phyloP scores from a whole-genome alignment of 305 asterid species.

The Fraxinus paxiana region DNA sequence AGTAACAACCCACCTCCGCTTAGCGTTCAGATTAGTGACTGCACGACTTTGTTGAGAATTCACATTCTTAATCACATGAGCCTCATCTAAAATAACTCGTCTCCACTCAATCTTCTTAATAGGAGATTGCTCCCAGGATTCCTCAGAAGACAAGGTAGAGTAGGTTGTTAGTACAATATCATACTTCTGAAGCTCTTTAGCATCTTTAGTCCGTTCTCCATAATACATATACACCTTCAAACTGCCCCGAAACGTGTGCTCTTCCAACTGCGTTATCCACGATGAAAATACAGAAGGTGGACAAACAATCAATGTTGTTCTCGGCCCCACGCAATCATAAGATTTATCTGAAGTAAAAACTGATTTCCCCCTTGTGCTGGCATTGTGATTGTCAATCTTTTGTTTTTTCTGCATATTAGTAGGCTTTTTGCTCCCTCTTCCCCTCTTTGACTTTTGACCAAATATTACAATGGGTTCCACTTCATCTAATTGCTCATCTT shows the following conservation, averaged over 20 bases:
- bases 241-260: slow-evolving; percentile 61
- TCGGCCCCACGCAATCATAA: slow-evolving; percentile 33
- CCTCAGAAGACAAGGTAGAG: slow-evolving; percentile 63
- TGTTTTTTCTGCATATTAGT: slow-evolving; percentile 42
- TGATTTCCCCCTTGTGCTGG: slow-evolving; percentile 30
- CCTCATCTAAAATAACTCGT: slow-evolving; percentile 89
- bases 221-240: slow-evolving; percentile 76
- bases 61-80: slow-evolving; percentile 77
- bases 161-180: slow-evolving; percentile 92
- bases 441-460: slow-evolving; percentile 45
- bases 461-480: slow-evolving; percentile 19
- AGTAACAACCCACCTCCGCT: slow-evolving; percentile 83
- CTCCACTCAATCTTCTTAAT: slow-evolving; percentile 82
- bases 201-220: slow-evolving; percentile 78
- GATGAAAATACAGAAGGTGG: slow-evolving; percentile 82
- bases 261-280: slow-evolving; percentile 80
- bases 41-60: slow-evolving; percentile 74
- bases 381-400: slow-evolving; percentile 35
- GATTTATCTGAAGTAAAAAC: slow-evolving; percentile 24
- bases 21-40: slow-evolving; percentile 65
- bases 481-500: slow-evolving; percentile 33
- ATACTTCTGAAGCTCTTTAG: slow-evolving; percentile 53
- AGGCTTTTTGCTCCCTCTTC: slow-evolving; percentile 37
- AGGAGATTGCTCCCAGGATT: slow-evolving; percentile 49
- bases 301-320: slow-evolving; percentile 71